phyloP scores from a whole-genome alignment of 495 filamentous ascomycete genomes.

The Lichenothelia convexa region DNA sequence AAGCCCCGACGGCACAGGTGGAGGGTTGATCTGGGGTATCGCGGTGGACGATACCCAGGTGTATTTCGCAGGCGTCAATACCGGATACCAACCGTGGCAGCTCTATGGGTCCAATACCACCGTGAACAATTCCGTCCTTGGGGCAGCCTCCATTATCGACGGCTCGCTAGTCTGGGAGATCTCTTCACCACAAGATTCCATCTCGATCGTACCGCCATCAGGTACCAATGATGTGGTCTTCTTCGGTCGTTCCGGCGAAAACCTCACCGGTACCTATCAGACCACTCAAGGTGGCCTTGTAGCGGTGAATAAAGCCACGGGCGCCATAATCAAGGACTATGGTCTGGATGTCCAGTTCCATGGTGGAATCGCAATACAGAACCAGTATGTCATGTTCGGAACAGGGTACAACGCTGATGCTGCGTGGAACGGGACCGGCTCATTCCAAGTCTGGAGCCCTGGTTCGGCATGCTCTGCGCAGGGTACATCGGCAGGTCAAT shows the following conservation, averaged over 20 bases:
- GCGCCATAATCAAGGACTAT: neutral
- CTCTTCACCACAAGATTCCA: neutral
- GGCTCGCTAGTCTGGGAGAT: conserved; percentile 3
- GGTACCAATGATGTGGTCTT: neutral
- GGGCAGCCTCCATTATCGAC: conserved; percentile 8
- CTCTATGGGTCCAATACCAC: conserved; percentile 9
- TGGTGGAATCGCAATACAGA: neutral
- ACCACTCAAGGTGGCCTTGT: neutral
- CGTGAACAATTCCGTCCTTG: conserved; percentile 18
- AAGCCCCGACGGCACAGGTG: conserved; percentile 5
- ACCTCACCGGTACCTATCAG: neutral
- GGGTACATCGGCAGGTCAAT: no score
- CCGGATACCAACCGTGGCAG: conserved; percentile 5
- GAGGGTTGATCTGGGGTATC: conserved; percentile 24
- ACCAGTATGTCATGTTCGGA: neutral
- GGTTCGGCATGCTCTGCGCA: no score
- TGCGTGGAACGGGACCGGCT: no score
- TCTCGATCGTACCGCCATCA: neutral
- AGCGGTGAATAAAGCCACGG: neutral
- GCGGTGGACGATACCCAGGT: conserved; percentile 19
- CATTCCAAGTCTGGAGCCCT: no score
- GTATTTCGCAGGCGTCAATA: conserved; percentile 22
- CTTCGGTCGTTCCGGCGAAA: neutral
- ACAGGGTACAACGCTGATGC: no score
- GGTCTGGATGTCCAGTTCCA: neutral